phyloP scores from a whole-genome alignment of 495 filamentous ascomycete species.

The Mytilinidion resinicola region DNA sequence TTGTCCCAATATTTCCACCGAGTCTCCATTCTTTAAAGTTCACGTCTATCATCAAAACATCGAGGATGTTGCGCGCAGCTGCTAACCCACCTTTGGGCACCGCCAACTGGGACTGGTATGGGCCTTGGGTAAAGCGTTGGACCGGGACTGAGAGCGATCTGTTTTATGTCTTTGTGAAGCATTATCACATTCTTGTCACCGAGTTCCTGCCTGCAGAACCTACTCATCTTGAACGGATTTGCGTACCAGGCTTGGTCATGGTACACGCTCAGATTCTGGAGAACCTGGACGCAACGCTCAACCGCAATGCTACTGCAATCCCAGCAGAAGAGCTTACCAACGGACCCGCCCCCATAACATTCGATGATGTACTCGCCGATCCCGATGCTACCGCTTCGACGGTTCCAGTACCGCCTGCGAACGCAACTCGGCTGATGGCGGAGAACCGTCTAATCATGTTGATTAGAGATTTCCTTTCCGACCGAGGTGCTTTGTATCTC shows the following conservation, averaged over 20 bases:
- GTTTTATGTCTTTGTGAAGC: slow-evolving; percentile 90
- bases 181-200: slow-evolving; percentile 74
- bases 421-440: slow-evolving; percentile 74
- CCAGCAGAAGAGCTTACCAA: slow-evolving; percentile 28
- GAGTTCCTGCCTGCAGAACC: slow-evolving; percentile 68
- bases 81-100: slow-evolving; percentile 63
- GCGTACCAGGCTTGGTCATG: slow-evolving; percentile 72
- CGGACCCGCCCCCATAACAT: slow-evolving; percentile 57
- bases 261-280: slow-evolving; percentile 81
- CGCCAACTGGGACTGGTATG: slow-evolving; percentile 72
- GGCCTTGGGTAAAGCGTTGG: slow-evolving; percentile 83
- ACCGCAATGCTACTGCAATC: slow-evolving; percentile 55
- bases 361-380: slow-evolving; percentile 72
- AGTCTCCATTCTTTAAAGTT: slow-evolving; percentile 66
- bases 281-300: slow-evolving; percentile 78
- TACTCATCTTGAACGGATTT: slow-evolving; percentile 55
- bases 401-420: slow-evolving; percentile 58
- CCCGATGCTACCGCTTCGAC: slow-evolving; percentile 63
- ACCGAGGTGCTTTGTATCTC: slow-evolving; percentile 46
- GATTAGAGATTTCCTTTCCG: slow-evolving; percentile 76
- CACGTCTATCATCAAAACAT: slow-evolving; percentile 55
- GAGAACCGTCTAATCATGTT: slow-evolving; percentile 88
- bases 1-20: slow-evolving; percentile 66
- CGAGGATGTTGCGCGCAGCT: slow-evolving; percentile 59
- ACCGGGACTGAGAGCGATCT: slow-evolving; percentile 84